Evolutionary conservation across 805 yeast genomes (phyloP).

Genomic region (Pichia eremophila): DNA sequence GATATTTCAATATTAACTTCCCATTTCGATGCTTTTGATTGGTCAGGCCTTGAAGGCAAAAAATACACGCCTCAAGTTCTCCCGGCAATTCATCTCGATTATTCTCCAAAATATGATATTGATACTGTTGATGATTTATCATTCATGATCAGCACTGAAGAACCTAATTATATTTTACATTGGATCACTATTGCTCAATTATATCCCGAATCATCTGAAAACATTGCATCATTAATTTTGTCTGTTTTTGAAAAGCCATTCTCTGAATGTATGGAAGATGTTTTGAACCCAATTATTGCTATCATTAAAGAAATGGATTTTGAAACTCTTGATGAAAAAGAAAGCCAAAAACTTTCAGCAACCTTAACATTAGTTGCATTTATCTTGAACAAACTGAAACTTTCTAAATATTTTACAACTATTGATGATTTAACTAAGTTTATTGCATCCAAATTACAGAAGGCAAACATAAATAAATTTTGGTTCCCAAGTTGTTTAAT

Average conservation of each 20-base stretch:
- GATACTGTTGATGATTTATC: constrained; percentile 34
- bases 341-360: constrained; percentile 27
- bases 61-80: constrained; percentile 19
- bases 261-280: constrained; percentile 25
- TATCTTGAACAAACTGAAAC: constrained; percentile 30
- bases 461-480: constrained; percentile 31
- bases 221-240: constrained; percentile 32
- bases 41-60: constrained; percentile 12
- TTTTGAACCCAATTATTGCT: constrained; percentile 30
- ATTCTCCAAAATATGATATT: constrained; percentile 17
- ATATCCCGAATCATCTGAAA: constrained; percentile 27
- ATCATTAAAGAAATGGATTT: constrained; percentile 28
- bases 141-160: constrained; percentile 28
- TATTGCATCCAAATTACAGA: constrained; percentile 28
- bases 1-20: constrained; percentile 16
- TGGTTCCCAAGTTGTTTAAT: constrained; percentile 56
- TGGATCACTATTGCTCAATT: constrained; percentile 35
- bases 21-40: constrained; percentile 24
- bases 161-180: constrained; percentile 31
- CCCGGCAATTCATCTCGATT: constrained; percentile 30
- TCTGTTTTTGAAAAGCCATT: constrained; percentile 26
- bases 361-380: constrained; percentile 35
- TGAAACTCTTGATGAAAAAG: constrained; percentile 12
- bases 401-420: constrained; percentile 28
- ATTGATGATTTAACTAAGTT: constrained; percentile 30